Percentiles rank a stretch among this genome's conserved stretches.
Conservation (phyloP, 2,329 filamentous ascomycete species). For the Calonectria pseudoturangicola region DNA sequence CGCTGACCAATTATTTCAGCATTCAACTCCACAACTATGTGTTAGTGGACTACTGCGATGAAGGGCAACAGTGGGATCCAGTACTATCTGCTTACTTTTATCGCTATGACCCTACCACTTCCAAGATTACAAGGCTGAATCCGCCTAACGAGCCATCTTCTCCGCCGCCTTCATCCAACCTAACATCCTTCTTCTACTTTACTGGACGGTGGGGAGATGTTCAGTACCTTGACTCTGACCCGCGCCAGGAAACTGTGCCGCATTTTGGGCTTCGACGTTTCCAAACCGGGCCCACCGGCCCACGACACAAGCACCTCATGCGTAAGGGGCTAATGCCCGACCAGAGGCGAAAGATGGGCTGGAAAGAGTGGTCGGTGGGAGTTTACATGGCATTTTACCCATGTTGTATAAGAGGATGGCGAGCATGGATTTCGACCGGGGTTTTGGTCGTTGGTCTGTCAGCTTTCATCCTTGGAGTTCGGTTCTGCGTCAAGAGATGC, state of each 20-base stretch:
- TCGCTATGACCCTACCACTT: conserved; percentile 53
- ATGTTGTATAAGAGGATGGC: conserved; percentile 60
- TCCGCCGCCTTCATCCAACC: conserved; percentile 46
- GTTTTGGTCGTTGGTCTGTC: conserved; percentile 42
- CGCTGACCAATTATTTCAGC: conserved; percentile 44
- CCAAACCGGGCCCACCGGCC: conserved; percentile 58
- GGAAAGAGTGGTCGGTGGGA: conserved; percentile 55
- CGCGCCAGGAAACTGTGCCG: conserved; percentile 57
- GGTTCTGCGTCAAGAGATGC: conserved; percentile 34
- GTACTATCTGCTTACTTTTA: conserved; percentile 61
- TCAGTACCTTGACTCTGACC: conserved; percentile 56
- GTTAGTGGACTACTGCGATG: conserved; percentile 59
- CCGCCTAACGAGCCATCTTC: conserved; percentile 39
- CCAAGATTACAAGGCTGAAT: conserved; percentile 46
- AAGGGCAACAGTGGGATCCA: conserved; percentile 59
- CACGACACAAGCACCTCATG: conserved; percentile 57
- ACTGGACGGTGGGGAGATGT: conserved; percentile 59
- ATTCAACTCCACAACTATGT: conserved; percentile 58
- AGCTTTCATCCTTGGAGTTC: conserved; percentile 36
- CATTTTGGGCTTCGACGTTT: conserved; percentile 59
- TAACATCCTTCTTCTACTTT: conserved; percentile 60
- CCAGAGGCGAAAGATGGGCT: conserved; percentile 45
- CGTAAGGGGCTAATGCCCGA: conserved; percentile 58
- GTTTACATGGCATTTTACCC: conserved; percentile 58
- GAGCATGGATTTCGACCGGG: conserved; percentile 53